These are phyloP conservation scores for Withania somnifera DNA, from an alignment of 305 asterid genomes.

Conservation along the genomic window DNA sequence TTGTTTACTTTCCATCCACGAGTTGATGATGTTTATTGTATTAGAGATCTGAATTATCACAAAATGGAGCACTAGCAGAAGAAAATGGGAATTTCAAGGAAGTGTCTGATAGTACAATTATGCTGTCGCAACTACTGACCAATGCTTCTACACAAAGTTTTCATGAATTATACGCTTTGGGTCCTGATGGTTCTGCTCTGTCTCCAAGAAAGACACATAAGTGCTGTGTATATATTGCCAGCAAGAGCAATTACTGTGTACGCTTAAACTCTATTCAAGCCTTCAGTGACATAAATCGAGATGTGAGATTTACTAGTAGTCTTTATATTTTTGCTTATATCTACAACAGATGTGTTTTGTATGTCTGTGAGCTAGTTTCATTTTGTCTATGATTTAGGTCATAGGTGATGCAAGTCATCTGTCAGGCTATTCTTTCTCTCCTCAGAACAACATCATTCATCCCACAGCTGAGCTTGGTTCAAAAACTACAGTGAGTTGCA, in stretches of 20 bases:
- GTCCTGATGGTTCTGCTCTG: constrained; percentile 48
- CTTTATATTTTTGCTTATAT: constrained; percentile 7
- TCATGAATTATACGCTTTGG: constrained; percentile 67
- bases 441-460: constrained; percentile 82
- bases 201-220: constrained; percentile 56
- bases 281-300: constrained; percentile 81
- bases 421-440: constrained; percentile 73
- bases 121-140: constrained; percentile 74
- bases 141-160: constrained; percentile 88
- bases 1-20: constrained; percentile 2
- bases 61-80: constrained; percentile 59
- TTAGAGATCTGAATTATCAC: constrained; percentile 67
- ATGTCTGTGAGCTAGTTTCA: neutral
- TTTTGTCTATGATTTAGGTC: constrained; percentile 38
- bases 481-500: constrained; percentile 77
- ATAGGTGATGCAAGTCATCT: constrained; percentile 89
- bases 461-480: constrained; percentile 75
- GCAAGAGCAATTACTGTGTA: constrained; percentile 83
- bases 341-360: neutral
- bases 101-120: constrained; percentile 45
- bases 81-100: constrained; percentile 64
- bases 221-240: constrained; percentile 88
- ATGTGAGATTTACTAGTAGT: constrained; percentile 41
- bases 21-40: constrained; percentile 11
- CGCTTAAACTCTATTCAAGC: constrained; percentile 84